Evolutionary conservation across 2,329 filamentous ascomycete species (phyloP).

Genomic region (Sphaceloma murrayae): DNA sequence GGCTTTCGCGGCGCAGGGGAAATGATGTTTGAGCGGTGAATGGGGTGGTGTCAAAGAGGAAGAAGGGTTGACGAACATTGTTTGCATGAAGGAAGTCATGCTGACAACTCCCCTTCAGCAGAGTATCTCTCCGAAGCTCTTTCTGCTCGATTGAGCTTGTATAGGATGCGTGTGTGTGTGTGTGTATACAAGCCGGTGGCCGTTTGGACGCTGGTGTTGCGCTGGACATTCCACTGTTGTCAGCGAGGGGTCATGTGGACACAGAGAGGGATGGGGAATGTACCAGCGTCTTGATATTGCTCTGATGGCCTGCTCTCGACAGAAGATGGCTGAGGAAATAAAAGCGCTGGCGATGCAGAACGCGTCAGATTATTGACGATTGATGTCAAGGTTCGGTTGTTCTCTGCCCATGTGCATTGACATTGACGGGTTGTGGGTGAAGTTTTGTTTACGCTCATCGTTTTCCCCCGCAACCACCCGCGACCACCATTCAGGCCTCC

Average conservation of each 20-base stretch:
- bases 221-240: slow-evolving; percentile 17
- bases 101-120: slow-evolving; percentile 22
- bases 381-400: slow-evolving; percentile 1
- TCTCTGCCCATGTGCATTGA: slow-evolving; percentile 11
- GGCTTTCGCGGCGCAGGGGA: slow-evolving; percentile 28
- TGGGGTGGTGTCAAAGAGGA: slow-evolving; percentile 25
- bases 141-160: slow-evolving; percentile 9
- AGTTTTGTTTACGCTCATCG: slow-evolving; percentile 8
- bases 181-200: slow-evolving; percentile 11
- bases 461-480: slow-evolving; percentile 13
- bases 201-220: slow-evolving; percentile 15
- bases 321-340: no score
- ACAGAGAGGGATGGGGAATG: slow-evolving; percentile 1
- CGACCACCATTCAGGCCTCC: not conserved
- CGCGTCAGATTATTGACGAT: not conserved
- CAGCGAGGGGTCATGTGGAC: slow-evolving; percentile 15
- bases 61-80: slow-evolving; percentile 55
- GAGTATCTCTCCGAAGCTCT: slow-evolving; percentile 13
- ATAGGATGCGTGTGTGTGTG: no score
- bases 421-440: slow-evolving; percentile 1
- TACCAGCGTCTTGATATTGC: not conserved
- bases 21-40: slow-evolving; percentile 19
- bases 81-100: slow-evolving; percentile 74
- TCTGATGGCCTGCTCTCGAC: no score
- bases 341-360: not conserved